phyloP scores from a whole-genome alignment of 306 rosid species.

The Medicago lupulina region DNA sequence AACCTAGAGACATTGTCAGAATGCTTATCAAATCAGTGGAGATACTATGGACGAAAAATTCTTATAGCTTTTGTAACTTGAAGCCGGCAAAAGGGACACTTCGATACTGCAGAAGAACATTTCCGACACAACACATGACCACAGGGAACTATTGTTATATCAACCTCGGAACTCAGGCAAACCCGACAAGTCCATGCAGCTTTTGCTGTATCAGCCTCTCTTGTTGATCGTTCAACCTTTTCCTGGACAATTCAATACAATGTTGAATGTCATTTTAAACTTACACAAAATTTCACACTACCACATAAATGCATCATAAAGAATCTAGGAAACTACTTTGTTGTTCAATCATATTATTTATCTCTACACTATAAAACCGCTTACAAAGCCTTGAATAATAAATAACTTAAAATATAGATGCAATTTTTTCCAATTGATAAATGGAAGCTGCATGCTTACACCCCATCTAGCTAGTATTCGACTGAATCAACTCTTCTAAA shows the following conservation, averaged over 20 bases:
- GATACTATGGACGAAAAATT: conserved; percentile 76
- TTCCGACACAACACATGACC: conserved; percentile 95
- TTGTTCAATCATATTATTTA: conserved; percentile 24
- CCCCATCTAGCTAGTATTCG: too few species aligned
- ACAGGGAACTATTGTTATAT: conserved; percentile 84
- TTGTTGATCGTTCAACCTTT: conserved; percentile 74
- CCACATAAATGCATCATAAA: conserved; percentile 15
- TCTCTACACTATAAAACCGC: conserved; percentile 18
- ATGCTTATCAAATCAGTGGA: conserved; percentile 19
- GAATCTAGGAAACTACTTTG: conserved; percentile 29
- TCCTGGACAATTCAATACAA: conserved; percentile 59
- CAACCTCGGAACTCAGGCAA: conserved; percentile 85
- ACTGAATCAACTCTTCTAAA: too few species aligned
- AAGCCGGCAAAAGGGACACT: conserved; percentile 93
- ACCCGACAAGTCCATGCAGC: conserved; percentile 94
- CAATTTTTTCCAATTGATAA: too few species aligned
- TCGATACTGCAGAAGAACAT: conserved; percentile 90
- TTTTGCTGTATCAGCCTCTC: conserved; percentile 93
- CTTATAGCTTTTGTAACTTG: conserved; percentile 76
- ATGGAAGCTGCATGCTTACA: too few species aligned
- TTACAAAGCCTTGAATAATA: conserved; percentile 15
- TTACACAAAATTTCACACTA: neutral
- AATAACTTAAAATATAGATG: neutral
- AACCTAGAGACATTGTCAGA: conserved; percentile 17
- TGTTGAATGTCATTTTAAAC: conserved; percentile 30